Base-by-base conservation (phyloP, 2,329 filamentous ascomycete species). In the Colletotrichum sp. region DNA sequence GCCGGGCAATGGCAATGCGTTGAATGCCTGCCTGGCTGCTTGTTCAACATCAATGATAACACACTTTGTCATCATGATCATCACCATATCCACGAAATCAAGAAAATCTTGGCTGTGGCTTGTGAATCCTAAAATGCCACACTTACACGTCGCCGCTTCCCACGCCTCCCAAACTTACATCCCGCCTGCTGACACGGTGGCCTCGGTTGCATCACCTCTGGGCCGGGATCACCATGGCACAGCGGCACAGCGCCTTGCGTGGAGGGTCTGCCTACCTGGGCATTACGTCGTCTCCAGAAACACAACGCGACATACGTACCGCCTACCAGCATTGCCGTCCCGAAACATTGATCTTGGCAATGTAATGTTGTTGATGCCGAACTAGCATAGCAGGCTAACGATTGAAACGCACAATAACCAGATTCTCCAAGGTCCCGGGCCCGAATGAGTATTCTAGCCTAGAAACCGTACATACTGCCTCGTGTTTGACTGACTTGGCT, bases 381-480 rank as follows among this genome's bases (percentile, higher is more conserved):
- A 47, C 67, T 73, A 73, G 51, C 54, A 70, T 47, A 70, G 38
- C 38, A 70, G 71, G 67, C 71, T 73, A 73, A 66, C 55, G 62
- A 71, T 73, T 66, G 61, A 70, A 73, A 57, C 54, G 34, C 66
- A 58, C 33, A 66, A 70, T 66, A 73, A 70, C 36, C 71, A 73
- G 61, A 66, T 70, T 73, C 43, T 51, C 61, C 71, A 38, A 61
- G 58, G 34, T 68, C 61, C 67, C 43, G 61, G 47, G 62, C 68
- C 55, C 33, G 33, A 58, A 36, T 15, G 51, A 72, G 55, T 70
- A 70, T 70, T 74, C 63, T 72, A 70, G 54, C 71, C 61, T 70
- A 58, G n/a, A 57, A 74, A 72, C 55, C 69, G 62, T 74, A 72
- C 59, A 74, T 63, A 54, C 55, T 62, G 64, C 67, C 70, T 73